These are phyloP conservation scores for Athelia psychrophila DNA, from an alignment of 1,284 basidiomycete genomes.

Conservation along the genomic window DNA sequence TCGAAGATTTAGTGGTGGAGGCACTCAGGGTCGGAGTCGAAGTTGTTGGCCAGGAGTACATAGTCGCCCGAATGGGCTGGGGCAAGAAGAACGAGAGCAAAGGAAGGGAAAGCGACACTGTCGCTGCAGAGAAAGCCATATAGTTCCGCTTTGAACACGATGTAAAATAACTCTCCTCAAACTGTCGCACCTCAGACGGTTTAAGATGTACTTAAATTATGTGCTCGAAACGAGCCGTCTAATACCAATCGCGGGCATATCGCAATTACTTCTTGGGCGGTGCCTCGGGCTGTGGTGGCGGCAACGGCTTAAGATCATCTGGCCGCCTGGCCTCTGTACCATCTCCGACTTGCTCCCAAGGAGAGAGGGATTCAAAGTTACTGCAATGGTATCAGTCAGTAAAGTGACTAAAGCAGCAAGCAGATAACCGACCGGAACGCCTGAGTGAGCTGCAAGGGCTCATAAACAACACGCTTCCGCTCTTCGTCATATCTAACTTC, in stretches of 20 bases:
- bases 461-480: slow-evolving; percentile 97
- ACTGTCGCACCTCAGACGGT: too few relatives aligned
- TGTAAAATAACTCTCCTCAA: too few relatives aligned
- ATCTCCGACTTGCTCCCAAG: slow-evolving; percentile 96
- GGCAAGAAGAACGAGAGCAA: slow-evolving; percentile 30
- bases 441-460: slow-evolving; percentile 96
- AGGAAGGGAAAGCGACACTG: slow-evolving; percentile 9
- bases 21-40: slow-evolving; percentile 79
- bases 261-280: slow-evolving; percentile 58
- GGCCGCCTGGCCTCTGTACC: slow-evolving; percentile 74
- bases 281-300: slow-evolving; percentile 64
- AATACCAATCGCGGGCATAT: background rate
- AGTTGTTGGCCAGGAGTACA: slow-evolving; percentile 85
- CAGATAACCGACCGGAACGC: slow-evolving; percentile 79
- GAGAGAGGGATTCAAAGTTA: slow-evolving; percentile 92
- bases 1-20: slow-evolving; percentile 90
- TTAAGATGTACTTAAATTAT: too few relatives aligned
- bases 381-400: slow-evolving; percentile 34
- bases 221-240: background rate
- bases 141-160: background rate
- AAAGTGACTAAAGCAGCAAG: slow-evolving; percentile 3
- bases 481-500: slow-evolving; percentile 99
- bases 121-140: background rate
- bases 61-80: slow-evolving; percentile 82
- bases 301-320: slow-evolving; percentile 67